Percentiles rank a stretch among this genome's conserved stretches.
phyloP scores from a whole-genome alignment of 257 asterid genomes.

The Lycium ferocissimum region DNA sequence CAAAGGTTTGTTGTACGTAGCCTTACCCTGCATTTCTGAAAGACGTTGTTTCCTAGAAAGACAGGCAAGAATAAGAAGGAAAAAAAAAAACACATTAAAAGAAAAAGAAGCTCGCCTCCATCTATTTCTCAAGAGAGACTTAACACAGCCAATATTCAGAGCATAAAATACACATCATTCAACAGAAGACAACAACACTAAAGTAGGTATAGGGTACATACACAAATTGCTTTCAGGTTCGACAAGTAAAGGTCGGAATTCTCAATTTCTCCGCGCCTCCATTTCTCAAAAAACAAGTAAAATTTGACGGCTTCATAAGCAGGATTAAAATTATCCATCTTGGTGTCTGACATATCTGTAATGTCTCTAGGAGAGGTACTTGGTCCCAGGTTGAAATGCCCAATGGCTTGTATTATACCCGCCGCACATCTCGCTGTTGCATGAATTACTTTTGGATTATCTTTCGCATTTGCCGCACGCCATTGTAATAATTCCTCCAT shows the following conservation, averaged over 20 bases:
- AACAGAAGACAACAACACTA: background rate
- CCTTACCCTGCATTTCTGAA: no score
- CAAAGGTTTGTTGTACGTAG: no score
- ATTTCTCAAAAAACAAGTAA: constrained; percentile 76
- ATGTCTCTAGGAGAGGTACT: constrained; percentile 77
- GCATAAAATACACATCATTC: background rate
- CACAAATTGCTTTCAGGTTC: constrained; percentile 70
- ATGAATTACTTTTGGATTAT: constrained; percentile 78
- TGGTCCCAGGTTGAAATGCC: constrained; percentile 88
- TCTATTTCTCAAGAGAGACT: no score
- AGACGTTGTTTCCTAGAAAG: background rate
- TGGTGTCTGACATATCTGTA: constrained; percentile 57
- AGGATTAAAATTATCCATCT: constrained; percentile 71
- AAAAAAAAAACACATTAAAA: no score
- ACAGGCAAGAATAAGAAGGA: background rate
- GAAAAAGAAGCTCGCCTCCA: background rate
- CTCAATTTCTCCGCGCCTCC: constrained; percentile 93
- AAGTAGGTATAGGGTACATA: constrained; percentile 42
- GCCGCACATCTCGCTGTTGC: constrained; percentile 97
- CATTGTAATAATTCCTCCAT: constrained; percentile 95
- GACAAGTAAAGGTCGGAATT: constrained; percentile 71
- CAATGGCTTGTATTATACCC: constrained; percentile 93
- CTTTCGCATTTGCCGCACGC: constrained; percentile 84
- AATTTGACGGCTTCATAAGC: constrained; percentile 83
- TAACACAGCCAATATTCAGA: background rate